Evolutionary conservation across 2,329 filamentous ascomycete species (phyloP).

Genomic region (Penicillium griseofulvum): DNA sequence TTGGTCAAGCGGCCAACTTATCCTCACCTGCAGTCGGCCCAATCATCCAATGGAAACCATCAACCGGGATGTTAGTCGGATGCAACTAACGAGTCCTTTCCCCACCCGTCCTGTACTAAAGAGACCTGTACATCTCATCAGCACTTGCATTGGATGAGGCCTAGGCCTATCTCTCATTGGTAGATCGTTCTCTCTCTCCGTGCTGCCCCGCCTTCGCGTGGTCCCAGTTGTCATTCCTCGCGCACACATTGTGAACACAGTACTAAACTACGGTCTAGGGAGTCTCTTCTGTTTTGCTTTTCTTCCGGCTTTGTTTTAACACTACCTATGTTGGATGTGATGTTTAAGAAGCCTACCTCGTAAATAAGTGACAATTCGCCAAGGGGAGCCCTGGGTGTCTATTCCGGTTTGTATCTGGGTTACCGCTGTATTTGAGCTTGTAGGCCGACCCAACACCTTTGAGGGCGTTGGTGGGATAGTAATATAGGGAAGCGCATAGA

Average conservation of each 20-base stretch:
- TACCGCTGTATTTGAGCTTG: neutral
- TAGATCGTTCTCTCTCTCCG: slow-evolving; percentile 7
- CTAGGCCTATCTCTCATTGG: slow-evolving; percentile 14
- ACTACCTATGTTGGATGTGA: neutral
- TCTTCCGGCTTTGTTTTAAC: neutral
- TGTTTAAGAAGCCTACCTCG: neutral
- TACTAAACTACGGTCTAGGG: neutral
- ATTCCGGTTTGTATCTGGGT: neutral
- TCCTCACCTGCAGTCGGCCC: slow-evolving; percentile 24
- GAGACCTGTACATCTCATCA: slow-evolving; percentile 17
- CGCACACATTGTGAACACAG: slow-evolving; percentile 11
- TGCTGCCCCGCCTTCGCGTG: slow-evolving; percentile 28
- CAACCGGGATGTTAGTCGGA: slow-evolving; percentile 22
- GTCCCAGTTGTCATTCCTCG: slow-evolving; percentile 17
- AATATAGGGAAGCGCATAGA: neutral
- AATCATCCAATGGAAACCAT: slow-evolving; percentile 26
- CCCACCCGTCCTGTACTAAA: slow-evolving; percentile 15
- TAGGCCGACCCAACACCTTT: neutral
- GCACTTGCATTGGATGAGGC: slow-evolving; percentile 7
- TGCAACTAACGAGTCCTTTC: slow-evolving; percentile 29
- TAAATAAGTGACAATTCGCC: neutral
- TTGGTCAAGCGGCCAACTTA: slow-evolving; percentile 25
- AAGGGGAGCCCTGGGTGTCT: neutral
- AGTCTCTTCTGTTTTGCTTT: neutral
- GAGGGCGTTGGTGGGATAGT: neutral